Evolutionary conservation across 495 filamentous ascomycete species (phyloP).

Genomic region (Xylaria intraflava): DNA sequence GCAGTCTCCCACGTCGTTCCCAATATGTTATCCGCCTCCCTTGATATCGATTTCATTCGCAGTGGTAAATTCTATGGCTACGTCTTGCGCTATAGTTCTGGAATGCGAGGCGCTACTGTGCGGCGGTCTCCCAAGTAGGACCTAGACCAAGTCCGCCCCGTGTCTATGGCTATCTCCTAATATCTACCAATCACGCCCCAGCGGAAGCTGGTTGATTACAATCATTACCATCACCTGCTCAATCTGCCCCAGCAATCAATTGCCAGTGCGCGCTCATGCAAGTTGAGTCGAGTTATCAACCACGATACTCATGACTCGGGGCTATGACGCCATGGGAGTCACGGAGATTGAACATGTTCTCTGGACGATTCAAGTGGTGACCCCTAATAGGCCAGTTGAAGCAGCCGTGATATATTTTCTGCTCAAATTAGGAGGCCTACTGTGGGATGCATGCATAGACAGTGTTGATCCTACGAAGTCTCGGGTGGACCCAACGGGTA

Average conservation of each 20-base stretch:
- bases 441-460: background rate
- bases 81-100: background rate
- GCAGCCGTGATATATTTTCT: background rate
- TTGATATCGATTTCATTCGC: background rate
- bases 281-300: conserved; percentile 1
- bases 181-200: background rate
- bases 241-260: background rate
- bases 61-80: background rate
- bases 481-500: background rate
- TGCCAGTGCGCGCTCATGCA: background rate
- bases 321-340: conserved; percentile 20
- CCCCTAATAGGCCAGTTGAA: conserved; percentile 26
- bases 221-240: background rate
- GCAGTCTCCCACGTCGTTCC: background rate
- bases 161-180: background rate
- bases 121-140: background rate
- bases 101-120: background rate
- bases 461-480: background rate
- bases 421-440: conserved; percentile 12
- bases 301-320: background rate
- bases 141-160: background rate
- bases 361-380: conserved; percentile 12
- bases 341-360: background rate
- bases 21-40: background rate
- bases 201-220: background rate